Evolutionary conservation across 768 basidiomycete genomes (phyloP).

Genomic region (Trametes elegans): DNA sequence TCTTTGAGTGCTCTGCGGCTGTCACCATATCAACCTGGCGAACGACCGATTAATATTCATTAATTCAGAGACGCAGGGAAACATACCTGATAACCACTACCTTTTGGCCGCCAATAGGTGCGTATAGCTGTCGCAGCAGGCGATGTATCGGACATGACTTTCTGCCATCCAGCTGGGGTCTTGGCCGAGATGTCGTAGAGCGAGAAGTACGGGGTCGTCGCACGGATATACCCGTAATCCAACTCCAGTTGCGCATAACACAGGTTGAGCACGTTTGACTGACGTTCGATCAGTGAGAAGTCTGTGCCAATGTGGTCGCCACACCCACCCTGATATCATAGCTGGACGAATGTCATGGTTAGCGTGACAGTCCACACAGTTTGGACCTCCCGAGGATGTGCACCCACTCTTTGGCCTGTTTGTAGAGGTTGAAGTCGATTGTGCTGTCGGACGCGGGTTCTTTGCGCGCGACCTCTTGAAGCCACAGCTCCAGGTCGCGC

Average conservation of each 20-base stretch:
- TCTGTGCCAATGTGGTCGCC: not conserved
- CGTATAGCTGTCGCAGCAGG: constrained; percentile 34
- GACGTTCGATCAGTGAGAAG: not conserved
- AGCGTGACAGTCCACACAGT: too few species aligned
- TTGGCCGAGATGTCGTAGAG: constrained; percentile 38
- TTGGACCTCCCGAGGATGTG: too few species aligned
- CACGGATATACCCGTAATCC: constrained; percentile 42
- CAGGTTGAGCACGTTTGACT: constrained; percentile 43
- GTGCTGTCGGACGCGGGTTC: constrained; percentile 36
- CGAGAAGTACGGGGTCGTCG: constrained; percentile 46
- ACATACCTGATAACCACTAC: constrained; percentile 23
- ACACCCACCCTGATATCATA: constrained; percentile 40
- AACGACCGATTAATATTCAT: not conserved
- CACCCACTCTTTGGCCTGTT: constrained; percentile 39
- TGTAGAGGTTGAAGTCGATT: constrained; percentile 41
- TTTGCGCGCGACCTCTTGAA: constrained; percentile 39
- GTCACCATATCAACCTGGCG: constrained; percentile 37
- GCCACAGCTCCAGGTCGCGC: constrained; percentile 38
- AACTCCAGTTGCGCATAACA: constrained; percentile 49
- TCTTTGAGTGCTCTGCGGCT: constrained; percentile 27
- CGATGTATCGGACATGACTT: constrained; percentile 32
- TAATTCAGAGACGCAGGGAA: not conserved
- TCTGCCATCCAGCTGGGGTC: constrained; percentile 25
- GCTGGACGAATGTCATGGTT: constrained; percentile 19
- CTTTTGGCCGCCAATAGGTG: constrained; percentile 30